Percentiles rank a stretch among this genome's conserved stretches.
Conservation (phyloP, 2,329 filamentous ascomycete genomes). For the Tolypocladium nubicola region DNA sequence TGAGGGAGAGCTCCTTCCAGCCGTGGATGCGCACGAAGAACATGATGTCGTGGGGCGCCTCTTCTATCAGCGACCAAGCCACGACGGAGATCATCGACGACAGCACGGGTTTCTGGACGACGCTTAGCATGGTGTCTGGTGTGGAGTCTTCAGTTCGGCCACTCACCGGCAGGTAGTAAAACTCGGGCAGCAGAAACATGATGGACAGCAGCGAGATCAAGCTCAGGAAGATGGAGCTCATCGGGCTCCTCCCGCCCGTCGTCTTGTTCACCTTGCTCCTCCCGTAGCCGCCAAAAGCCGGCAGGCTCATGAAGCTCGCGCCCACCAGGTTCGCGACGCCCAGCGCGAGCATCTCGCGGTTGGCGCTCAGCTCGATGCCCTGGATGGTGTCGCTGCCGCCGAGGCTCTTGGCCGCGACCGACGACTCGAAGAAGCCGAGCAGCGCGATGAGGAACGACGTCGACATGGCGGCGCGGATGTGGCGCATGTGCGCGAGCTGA, state of each 20-base stretch:
- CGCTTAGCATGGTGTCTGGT: background rate
- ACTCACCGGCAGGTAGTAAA: conserved; percentile 90
- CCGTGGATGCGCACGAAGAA: conserved; percentile 84
- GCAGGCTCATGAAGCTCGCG: conserved; percentile 83
- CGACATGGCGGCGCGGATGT: conserved; percentile 77
- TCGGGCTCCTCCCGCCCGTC: conserved; percentile 84
- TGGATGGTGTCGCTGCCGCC: conserved; percentile 60
- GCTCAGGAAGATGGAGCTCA: conserved; percentile 83
- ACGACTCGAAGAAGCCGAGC: conserved; percentile 97
- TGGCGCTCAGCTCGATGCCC: conserved; percentile 76
- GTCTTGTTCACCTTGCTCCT: conserved; percentile 90
- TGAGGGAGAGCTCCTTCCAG: conserved; percentile 76
- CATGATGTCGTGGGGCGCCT: conserved; percentile 80
- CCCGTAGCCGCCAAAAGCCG: conserved; percentile 92
- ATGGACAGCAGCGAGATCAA: conserved; percentile 74
- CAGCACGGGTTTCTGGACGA: conserved; percentile 72
- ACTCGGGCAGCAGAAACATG: conserved; percentile 74
- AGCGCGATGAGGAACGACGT: conserved; percentile 90
- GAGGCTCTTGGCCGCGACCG: conserved; percentile 87
- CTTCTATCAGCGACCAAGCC: conserved; percentile 87
- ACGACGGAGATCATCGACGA: conserved; percentile 93
- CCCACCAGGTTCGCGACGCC: conserved; percentile 87
- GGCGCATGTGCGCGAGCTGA: conserved; percentile 60
- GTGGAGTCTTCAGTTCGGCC: background rate
- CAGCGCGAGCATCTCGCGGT: conserved; percentile 85